Evolutionary conservation across 2,329 filamentous ascomycete genomes (phyloP), one percentile per base, ranked within the genome.

Genomic region (Colletotrichum tamarilloi): DNA sequence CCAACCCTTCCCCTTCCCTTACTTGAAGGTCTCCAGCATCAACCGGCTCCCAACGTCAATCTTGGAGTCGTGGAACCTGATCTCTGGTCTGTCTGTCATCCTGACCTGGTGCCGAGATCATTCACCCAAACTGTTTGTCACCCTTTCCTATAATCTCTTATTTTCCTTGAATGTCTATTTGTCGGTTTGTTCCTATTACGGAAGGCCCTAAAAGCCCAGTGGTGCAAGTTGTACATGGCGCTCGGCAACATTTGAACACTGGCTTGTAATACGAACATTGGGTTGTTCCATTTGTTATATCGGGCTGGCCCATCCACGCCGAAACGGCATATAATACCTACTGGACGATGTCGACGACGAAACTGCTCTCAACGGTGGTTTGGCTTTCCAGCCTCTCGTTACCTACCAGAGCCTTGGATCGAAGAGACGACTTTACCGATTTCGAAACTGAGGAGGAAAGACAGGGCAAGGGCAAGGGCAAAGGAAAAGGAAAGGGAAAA

Each of bases 51-150:
- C 58, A 63, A 55, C 53, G 38, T 58, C 71, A 60, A 65, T 4
- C 12, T 42, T 32, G 28, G 69, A 73, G 69, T 69, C 62, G 56
- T 68, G 49, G 53, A 64, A 68, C 52, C 60, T 58, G 49, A 62
- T 49, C 28, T 58, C 58, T 67, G 35, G 19, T 26, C 32, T 28
- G 14, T n/a, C 53, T 42, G 19, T 56, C 16, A 14, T 56, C 22
- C 49, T 69, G 66, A 55, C 42, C 59, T 64, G 59, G 66, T 30
- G 32, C 16, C 14, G n/a, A 59, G 59, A 63, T 60, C 46, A 62
- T 60, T 30, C 19, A 38, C 16, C 28, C 32, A 9, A 62, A 52
- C 65, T 60, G 69, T 69, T 75, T 72, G 73, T 75, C 19, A 57
- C 73, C 62, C 22, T 55, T 58, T 42, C 57, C 30, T 66, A 28